phyloP scores from a whole-genome alignment of 202 grass and related monocot genomes.

The Alloteropsis angusta region DNA sequence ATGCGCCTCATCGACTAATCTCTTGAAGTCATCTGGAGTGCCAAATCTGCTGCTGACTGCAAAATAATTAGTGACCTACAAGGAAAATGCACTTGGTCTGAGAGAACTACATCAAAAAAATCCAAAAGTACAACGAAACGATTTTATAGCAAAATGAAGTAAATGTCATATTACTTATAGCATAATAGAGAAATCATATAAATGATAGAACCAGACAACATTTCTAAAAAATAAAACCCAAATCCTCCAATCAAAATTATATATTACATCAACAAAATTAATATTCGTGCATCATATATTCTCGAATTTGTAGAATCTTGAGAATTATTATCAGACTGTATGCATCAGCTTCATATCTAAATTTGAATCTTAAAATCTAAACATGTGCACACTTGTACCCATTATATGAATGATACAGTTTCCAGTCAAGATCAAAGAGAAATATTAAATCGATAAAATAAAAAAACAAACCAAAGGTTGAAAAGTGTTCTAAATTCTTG shows the following conservation, averaged over 20 bases:
- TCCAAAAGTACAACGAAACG: neutral
- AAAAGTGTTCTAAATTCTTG: no score
- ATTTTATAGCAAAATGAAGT: neutral
- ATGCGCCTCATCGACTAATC: constrained; percentile 89
- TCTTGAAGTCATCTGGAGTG: constrained; percentile 90
- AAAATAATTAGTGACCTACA: constrained; percentile 94
- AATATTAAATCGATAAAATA: no score
- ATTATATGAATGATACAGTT: no score
- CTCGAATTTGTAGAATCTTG: neutral
- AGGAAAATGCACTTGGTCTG: constrained; percentile 14
- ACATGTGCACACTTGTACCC: no score
- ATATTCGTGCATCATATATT: neutral
- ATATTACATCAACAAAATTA: neutral
- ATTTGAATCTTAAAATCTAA: no score
- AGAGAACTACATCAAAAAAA: neutral
- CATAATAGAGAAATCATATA: neutral
- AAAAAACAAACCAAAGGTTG: no score
- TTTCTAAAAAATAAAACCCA: neutral
- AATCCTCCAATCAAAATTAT: neutral
- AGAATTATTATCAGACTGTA: neutral
- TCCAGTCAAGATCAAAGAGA: no score
- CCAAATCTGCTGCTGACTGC: constrained; percentile 98
- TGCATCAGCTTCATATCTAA: neutral
- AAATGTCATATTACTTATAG: neutral
- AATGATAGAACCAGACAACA: neutral